Percentiles rank a stretch among this genome's conserved stretches.
Conservation (phyloP, 2,329 filamentous ascomycete genomes). For the Blastomyces gilchristii region DNA sequence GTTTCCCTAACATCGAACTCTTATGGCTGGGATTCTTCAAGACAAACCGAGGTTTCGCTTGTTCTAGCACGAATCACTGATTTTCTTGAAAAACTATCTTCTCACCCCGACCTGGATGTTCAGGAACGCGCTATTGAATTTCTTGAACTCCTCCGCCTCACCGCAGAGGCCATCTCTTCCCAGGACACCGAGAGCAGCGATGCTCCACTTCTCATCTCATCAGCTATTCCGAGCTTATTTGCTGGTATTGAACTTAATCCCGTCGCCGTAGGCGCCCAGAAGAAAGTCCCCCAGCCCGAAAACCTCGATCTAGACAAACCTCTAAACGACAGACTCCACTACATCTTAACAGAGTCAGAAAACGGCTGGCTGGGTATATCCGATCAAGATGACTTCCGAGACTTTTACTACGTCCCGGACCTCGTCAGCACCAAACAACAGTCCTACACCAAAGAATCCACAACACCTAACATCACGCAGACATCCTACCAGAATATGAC, state of each 20-base stretch:
- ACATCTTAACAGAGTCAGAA: conserved; percentile 52
- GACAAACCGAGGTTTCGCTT: conserved; percentile 64
- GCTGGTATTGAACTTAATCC: conserved; percentile 82
- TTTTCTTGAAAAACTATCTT: conserved; percentile 65
- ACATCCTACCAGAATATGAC: conserved; percentile 30
- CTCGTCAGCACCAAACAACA: conserved; percentile 14
- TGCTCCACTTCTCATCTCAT: conserved; percentile 72
- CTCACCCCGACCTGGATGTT: conserved; percentile 82
- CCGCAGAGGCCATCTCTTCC: conserved; percentile 57
- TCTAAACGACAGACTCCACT: conserved; percentile 64
- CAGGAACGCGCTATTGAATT: conserved; percentile 93
- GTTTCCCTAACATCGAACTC: conserved; percentile 58
- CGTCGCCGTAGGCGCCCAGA: conserved; percentile 70
- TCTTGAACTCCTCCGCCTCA: conserved; percentile 76
- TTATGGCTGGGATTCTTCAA: conserved; percentile 59
- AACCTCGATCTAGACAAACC: conserved; percentile 69
- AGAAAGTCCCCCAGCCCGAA: conserved; percentile 69
- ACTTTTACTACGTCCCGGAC: conserved; percentile 33
- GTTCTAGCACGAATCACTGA: conserved; percentile 73
- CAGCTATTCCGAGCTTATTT: conserved; percentile 83
- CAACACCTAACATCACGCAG: conserved; percentile 16
- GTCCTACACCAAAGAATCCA: conserved; percentile 18
- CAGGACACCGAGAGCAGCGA: conserved; percentile 37
- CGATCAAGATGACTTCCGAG: conserved; percentile 36
- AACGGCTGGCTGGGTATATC: conserved; percentile 36